Base-by-base conservation (phyloP, 1,139 yeast species). In the Kodamaea sp. region DNA sequence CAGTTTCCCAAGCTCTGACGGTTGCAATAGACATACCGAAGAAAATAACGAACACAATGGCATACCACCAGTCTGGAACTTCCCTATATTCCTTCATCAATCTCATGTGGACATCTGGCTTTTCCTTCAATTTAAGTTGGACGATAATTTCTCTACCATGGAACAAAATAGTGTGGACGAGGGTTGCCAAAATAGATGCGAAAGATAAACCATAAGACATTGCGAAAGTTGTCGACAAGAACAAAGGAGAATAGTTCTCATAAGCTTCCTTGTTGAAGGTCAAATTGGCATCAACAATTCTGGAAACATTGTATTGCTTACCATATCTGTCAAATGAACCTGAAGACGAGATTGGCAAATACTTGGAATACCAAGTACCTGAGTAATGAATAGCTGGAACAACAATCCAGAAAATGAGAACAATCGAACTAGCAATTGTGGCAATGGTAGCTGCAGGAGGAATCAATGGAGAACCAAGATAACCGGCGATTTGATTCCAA, bases 31-130 rank as follows among this genome's bases (percentile, higher is more conserved):
- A 57, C 46, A 69, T 43, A 27, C 60, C 75, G 44, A 70, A 68
- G 47, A 67, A 66, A 24, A 60, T 45, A 22, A 68, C 45, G 54
- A 51, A 75, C 5, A 78, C 67, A 28, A 71, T 51, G 1, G 53
- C 53, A 52, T 67, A 83, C 84, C 86, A 78, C 86, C 86, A 80
- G 44, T 73, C 79, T 27, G 89, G 89, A 25, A 75, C 79, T 48
- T 75, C 79, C 38, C 65, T 71, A 58, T 81, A 83, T 31, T 63
- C 60, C 43, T 63, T 65, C 84, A 81, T 81, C 43, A 80, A 69
- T 49, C 81, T 70, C 65, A 70, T 72, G 56, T 81, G 88, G 23
- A 82, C 78, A 59, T 82, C 87, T 30, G 75, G 76, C 52, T 63
- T 67, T 39, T 67, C 68, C 34, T 67, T 65, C 49, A 63, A 58